phyloP scores from a whole-genome alignment of 2,329 filamentous ascomycete species.

The Sarocladium oryzae region DNA sequence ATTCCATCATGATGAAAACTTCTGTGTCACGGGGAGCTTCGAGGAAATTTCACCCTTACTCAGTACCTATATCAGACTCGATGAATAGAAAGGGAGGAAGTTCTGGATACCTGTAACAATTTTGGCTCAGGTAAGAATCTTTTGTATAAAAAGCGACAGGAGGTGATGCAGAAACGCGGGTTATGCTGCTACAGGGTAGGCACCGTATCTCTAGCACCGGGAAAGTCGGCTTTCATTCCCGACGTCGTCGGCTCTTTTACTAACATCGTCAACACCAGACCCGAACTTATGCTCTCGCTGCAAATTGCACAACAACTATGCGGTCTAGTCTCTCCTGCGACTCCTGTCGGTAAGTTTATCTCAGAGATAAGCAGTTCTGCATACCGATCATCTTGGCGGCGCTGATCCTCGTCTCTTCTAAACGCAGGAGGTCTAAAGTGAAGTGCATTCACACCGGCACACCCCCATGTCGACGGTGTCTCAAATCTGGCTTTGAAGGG shows the following conservation, averaged over 20 bases:
- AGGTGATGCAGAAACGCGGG: too few species aligned
- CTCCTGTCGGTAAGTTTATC: slow-evolving; percentile 22
- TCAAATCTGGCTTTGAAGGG: slow-evolving; percentile 17
- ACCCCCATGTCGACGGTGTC: slow-evolving; percentile 25
- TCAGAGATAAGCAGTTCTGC: background rate
- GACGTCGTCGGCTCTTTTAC: background rate
- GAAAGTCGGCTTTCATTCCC: slow-evolving; percentile 3
- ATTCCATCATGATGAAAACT: too few species aligned
- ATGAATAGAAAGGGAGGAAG: too few species aligned
- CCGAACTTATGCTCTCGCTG: background rate
- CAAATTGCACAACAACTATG: slow-evolving; percentile 16
- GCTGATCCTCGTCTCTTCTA: background rate
- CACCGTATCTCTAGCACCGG: background rate
- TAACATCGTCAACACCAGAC: background rate
- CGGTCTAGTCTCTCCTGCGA: slow-evolving; percentile 29
- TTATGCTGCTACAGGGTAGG: background rate
- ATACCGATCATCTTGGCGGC: background rate
- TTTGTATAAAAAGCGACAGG: too few species aligned
- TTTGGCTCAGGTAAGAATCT: too few species aligned
- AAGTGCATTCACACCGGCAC: slow-evolving; percentile 27
- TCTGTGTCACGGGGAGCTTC: too few species aligned
- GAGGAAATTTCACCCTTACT: too few species aligned
- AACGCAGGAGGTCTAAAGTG: slow-evolving; percentile 26
- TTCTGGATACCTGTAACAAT: too few species aligned
- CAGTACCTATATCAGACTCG: too few species aligned